Percentiles rank a stretch among this genome's conserved stretches.
Evolutionary conservation across 495 filamentous ascomycete species (phyloP).

Genomic region (Penicillium malachiteum): DNA sequence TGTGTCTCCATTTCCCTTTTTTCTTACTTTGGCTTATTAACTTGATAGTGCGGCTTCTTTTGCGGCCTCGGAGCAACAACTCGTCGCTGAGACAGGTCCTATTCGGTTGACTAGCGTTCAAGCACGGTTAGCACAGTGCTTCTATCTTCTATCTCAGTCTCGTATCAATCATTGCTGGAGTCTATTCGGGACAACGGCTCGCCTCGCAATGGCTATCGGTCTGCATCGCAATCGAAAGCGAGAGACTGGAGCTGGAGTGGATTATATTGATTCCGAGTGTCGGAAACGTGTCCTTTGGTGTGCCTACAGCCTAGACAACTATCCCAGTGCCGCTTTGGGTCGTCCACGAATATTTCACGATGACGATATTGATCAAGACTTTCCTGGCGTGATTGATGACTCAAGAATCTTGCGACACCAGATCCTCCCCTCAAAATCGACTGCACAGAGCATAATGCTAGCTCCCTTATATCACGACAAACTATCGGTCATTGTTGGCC

Average conservation of each 20-base stretch:
- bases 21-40: neutral
- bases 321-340: constrained; percentile 45
- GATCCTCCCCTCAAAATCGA: constrained; percentile 13
- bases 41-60: constrained; percentile 21
- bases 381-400: constrained; percentile 45
- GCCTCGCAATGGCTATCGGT: constrained; percentile 33
- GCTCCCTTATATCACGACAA: constrained; percentile 38
- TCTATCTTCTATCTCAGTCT: constrained; percentile 35
- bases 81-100: constrained; percentile 29
- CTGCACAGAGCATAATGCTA: constrained; percentile 38
- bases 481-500: constrained; percentile 24
- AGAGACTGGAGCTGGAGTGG: constrained; percentile 6
- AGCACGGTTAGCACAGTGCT: constrained; percentile 33
- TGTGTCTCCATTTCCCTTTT: no score
- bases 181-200: constrained; percentile 39
- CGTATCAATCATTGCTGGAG: constrained; percentile 40
- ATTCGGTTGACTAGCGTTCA: constrained; percentile 34
- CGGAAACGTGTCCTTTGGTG: constrained; percentile 51
- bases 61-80: constrained; percentile 23
- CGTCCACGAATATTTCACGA: constrained; percentile 42
- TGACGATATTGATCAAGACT: constrained; percentile 46
- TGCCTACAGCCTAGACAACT: constrained; percentile 48
- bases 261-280: constrained; percentile 25
- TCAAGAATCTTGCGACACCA: constrained; percentile 21
- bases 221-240: constrained; percentile 25